Evolutionary conservation across 2,329 filamentous ascomycete species (phyloP).

Genomic region (Cladophialophora chaetospira): DNA sequence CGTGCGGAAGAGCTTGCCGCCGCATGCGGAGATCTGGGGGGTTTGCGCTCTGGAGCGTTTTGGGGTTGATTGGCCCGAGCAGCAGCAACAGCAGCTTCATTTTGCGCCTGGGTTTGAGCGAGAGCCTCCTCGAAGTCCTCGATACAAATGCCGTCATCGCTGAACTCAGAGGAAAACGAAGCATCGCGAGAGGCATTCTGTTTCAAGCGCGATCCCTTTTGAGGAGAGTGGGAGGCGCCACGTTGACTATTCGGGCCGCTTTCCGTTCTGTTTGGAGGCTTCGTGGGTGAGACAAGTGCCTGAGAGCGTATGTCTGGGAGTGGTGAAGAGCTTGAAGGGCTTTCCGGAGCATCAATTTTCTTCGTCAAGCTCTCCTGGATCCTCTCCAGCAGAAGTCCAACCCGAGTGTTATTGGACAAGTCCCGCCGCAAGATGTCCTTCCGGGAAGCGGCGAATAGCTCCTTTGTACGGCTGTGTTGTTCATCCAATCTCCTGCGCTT

Average conservation of each 20-base stretch:
- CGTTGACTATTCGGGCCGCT: not conserved
- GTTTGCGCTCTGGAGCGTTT: too few relatives aligned
- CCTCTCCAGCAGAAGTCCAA: conserved; percentile 65
- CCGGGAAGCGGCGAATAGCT: conserved; percentile 45
- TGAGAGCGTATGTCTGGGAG: conserved; percentile 37
- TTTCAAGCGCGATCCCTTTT: not conserved
- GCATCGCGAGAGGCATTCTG: not conserved
- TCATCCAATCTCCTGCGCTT: conserved; percentile 65
- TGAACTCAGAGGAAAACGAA: conserved; percentile 43
- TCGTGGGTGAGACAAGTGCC: conserved; percentile 21
- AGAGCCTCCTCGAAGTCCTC: conserved; percentile 42
- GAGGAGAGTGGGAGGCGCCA: not conserved
- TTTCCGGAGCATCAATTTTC: conserved; percentile 33
- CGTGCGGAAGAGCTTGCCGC: too few relatives aligned
- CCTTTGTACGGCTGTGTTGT: conserved; percentile 49
- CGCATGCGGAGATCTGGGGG: too few relatives aligned
- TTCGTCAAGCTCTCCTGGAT: conserved; percentile 58
- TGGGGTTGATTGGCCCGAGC: too few relatives aligned
- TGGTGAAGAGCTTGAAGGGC: conserved; percentile 49
- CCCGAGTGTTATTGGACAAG: conserved; percentile 47
- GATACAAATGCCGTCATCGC: conserved; percentile 50
- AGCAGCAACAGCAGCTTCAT: not conserved
- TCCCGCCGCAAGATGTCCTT: conserved; percentile 44
- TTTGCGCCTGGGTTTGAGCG: conserved; percentile 13
- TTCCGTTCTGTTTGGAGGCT: conserved; percentile 4